Conservation (phyloP, 2,329 filamentous ascomycete genomes). For the Fusarium subtropicale region DNA sequence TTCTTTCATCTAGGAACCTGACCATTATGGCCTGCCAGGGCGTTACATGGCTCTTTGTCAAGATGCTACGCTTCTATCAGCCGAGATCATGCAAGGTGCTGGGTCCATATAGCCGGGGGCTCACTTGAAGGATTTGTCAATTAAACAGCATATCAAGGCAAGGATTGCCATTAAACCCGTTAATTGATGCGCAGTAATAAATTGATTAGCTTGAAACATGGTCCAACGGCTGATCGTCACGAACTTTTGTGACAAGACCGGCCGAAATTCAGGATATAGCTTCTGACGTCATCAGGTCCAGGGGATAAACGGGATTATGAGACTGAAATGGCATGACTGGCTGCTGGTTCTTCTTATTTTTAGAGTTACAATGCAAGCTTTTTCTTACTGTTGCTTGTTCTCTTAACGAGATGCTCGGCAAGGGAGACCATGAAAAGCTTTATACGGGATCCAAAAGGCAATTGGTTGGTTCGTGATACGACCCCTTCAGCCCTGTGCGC, state of each 20-base stretch:
- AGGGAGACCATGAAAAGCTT: background rate
- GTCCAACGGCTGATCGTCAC: conserved; percentile 4
- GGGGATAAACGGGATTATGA: background rate
- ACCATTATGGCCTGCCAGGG: no score
- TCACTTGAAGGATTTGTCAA: background rate
- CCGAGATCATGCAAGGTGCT: background rate
- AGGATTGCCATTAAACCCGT: background rate
- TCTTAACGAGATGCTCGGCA: background rate
- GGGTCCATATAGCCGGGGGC: background rate
- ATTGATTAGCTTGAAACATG: conserved; percentile 12
- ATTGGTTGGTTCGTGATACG: conserved; percentile 15
- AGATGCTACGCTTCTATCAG: background rate
- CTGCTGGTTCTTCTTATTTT: conserved; percentile 1
- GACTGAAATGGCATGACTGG: conserved; percentile 18
- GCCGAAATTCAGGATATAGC: conserved; percentile 1
- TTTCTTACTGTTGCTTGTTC: conserved; percentile 11
- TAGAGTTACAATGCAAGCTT: conserved; percentile 34
- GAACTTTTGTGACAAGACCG: conserved; percentile 1
- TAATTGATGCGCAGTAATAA: background rate
- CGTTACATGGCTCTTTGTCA: background rate
- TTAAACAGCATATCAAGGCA: background rate
- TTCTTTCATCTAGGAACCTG: background rate
- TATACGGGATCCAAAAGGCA: background rate
- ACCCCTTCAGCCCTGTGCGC: conserved; percentile 34
- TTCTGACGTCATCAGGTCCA: conserved; percentile 33